phyloP scores from a whole-genome alignment of 2,329 filamentous ascomycete genomes.

The Neoascochyta sp. region DNA sequence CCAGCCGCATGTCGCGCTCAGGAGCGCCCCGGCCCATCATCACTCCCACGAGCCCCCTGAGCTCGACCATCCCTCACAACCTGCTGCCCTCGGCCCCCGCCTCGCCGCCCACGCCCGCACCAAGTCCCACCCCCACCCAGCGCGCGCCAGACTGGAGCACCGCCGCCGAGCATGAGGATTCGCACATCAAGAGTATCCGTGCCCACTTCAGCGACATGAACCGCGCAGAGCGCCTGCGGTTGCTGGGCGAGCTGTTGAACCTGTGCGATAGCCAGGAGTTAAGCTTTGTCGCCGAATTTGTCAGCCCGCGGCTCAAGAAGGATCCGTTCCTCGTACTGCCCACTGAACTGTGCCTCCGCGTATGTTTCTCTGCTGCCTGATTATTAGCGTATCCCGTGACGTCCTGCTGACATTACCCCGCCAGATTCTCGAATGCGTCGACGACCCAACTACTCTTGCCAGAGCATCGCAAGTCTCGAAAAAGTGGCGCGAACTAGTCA shows the following conservation, averaged over 20 bases:
- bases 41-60: conserved; percentile 49
- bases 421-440: conserved; percentile 94
- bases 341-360: conserved; percentile 85
- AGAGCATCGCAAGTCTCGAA: conserved; percentile 94
- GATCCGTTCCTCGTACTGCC: conserved; percentile 91
- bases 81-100: conserved; percentile 63
- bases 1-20: conserved; percentile 41
- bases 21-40: conserved; percentile 46
- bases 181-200: conserved; percentile 73
- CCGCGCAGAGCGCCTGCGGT: conserved; percentile 70
- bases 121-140: conserved; percentile 62
- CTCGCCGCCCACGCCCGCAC: conserved; percentile 64
- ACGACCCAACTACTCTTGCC: conserved; percentile 90
- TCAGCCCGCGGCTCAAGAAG: conserved; percentile 90
- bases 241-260: conserved; percentile 84
- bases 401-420: conserved; percentile 15
- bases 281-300: conserved; percentile 94
- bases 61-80: conserved; percentile 53
- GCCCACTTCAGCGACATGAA: conserved; percentile 76
- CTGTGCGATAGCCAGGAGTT: conserved; percentile 92
- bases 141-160: conserved; percentile 70
- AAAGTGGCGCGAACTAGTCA: conserved; percentile 87
- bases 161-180: conserved; percentile 75
- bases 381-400: conserved; percentile 1
- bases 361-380: conserved; percentile 40